A percentile compares a stretch with the other conserved stretches of the same genome.
These are phyloP conservation scores for Teratosphaeria nubilosa DNA, from an alignment of 2,329 filamentous ascomycete genomes.

Conservation along the genomic window DNA sequence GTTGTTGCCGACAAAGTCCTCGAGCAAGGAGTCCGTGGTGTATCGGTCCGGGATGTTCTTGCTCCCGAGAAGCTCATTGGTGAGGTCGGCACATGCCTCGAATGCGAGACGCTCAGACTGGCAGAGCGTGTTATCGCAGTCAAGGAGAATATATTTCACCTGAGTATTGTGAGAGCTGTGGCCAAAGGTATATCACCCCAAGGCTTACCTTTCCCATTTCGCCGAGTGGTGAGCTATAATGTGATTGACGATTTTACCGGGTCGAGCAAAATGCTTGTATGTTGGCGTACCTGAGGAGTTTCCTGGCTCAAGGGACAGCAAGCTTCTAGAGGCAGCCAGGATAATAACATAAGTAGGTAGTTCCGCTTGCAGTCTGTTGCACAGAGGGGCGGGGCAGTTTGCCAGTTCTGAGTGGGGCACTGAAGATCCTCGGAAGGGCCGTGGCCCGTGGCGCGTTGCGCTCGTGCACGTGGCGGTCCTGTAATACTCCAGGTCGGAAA, in stretches of 20 bases:
- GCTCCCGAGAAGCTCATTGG: slow-evolving; percentile 71
- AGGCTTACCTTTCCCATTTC: neutral
- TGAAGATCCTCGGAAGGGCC: neutral
- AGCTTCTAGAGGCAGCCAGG: neutral
- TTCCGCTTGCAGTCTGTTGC: neutral
- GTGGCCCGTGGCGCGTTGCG: neutral
- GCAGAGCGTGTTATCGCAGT: slow-evolving; percentile 81
- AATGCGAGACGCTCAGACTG: slow-evolving; percentile 85
- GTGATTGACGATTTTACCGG: neutral
- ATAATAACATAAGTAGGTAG: too few relatives aligned
- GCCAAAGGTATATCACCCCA: neutral
- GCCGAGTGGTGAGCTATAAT: neutral
- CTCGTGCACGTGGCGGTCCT: neutral
- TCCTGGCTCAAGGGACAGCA: neutral
- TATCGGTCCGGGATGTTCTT: slow-evolving; percentile 58
- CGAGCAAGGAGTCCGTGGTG: slow-evolving; percentile 67
- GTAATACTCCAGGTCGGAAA: neutral
- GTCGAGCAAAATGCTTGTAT: neutral
- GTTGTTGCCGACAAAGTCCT: slow-evolving; percentile 86
- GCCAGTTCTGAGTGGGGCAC: neutral
- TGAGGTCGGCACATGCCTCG: slow-evolving; percentile 78
- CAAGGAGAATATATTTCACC: slow-evolving; percentile 41
- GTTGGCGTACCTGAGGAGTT: neutral
- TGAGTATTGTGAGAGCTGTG: neutral
- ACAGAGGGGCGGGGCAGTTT: neutral